Evolutionary conservation across 257 asterid genomes (phyloP).

Genomic region (Gentiana dahurica): DNA sequence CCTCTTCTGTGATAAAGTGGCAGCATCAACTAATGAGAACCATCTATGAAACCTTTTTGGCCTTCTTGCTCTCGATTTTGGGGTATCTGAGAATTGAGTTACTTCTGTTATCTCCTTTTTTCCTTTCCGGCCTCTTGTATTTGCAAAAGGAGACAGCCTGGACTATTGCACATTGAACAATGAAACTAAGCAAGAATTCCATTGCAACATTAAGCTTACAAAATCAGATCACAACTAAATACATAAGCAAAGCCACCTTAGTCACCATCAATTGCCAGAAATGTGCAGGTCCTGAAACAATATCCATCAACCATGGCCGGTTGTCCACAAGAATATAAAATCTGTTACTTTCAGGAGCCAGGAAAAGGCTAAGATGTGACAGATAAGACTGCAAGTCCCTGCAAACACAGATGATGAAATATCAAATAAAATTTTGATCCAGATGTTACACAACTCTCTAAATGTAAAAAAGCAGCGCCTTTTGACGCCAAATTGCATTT

Average conservation of each 20-base stretch:
- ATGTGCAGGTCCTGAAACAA: constrained; percentile 66
- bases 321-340: constrained; percentile 83
- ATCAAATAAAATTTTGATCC: no score
- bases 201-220: neutral
- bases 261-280: constrained; percentile 97
- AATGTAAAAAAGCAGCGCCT: no score
- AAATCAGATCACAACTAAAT: neutral
- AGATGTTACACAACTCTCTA: no score
- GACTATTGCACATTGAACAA: constrained; percentile 44
- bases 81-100: constrained; percentile 24
- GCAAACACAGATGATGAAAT: constrained; percentile 9
- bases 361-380: constrained; percentile 74
- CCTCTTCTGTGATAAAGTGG: constrained; percentile 64
- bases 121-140: constrained; percentile 56
- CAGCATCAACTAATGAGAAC: constrained; percentile 66
- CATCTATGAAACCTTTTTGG: constrained; percentile 46
- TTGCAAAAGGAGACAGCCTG: constrained; percentile 91
- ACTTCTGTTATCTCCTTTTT: constrained; percentile 28
- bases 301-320: constrained; percentile 88
- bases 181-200: neutral
- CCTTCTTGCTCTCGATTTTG: constrained; percentile 26
- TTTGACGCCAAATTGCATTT: no score
- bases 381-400: constrained; percentile 96
- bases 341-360: constrained; percentile 72
- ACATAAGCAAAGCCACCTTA: constrained; percentile 44